phyloP scores from a whole-genome alignment of 2,329 filamentous ascomycete genomes.

The Colletotrichum sp. region DNA sequence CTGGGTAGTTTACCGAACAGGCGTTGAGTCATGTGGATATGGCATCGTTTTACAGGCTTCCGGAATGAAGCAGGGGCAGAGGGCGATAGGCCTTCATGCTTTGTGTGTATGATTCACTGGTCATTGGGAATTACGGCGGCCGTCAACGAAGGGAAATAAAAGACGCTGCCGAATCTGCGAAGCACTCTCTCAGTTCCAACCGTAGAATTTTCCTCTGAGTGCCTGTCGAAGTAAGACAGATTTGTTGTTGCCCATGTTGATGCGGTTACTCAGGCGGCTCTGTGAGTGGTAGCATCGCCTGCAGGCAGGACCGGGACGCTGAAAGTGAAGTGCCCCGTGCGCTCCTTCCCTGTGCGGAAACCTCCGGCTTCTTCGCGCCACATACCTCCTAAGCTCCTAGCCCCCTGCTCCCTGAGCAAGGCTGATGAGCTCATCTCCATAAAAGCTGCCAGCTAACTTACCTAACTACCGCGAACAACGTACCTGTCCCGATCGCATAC shows the following conservation, averaged over 20 bases:
- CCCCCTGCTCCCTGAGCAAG: constrained; percentile 12
- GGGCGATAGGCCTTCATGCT: constrained; percentile 3
- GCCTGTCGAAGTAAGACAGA: not conserved
- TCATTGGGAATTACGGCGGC: constrained; percentile 8
- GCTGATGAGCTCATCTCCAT: constrained; percentile 21
- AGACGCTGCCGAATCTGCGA: constrained; percentile 6
- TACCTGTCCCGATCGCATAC: not conserved
- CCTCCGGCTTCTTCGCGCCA: constrained; percentile 14
- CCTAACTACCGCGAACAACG: not conserved
- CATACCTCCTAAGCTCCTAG: constrained; percentile 7
- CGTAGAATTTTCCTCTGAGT: not conserved
- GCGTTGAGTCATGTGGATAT: constrained; percentile 19
- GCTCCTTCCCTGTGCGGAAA: constrained; percentile 6
- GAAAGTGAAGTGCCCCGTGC: constrained; percentile 8
- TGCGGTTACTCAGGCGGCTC: not conserved
- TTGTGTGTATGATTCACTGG: constrained; percentile 21
- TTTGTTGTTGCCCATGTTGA: not conserved
- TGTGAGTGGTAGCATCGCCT: not conserved
- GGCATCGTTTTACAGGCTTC: constrained; percentile 14
- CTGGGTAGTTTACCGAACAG: constrained; percentile 9
- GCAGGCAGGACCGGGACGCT: not conserved
- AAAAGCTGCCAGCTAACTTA: constrained; percentile 10
- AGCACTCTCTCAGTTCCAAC: not conserved
- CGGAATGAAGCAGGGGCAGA: constrained; percentile 10
- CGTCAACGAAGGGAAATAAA: constrained; percentile 18